Base-by-base conservation (phyloP, 2,329 filamentous ascomycete species). In the Paecilomyces dactylethromorphus region DNA sequence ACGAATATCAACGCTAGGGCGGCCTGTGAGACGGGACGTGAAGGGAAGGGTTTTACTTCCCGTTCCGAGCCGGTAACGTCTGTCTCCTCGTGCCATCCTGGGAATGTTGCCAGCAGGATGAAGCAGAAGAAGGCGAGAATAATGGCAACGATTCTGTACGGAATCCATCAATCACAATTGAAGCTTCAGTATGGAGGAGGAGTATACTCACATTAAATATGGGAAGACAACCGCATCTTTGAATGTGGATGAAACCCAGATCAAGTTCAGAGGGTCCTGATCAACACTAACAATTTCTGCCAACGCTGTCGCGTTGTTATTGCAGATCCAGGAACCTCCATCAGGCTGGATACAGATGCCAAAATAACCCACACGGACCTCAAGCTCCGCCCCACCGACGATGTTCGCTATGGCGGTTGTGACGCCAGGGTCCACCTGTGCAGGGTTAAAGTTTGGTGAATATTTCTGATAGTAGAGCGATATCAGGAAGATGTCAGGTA, bases 221-320 rank as follows among this genome's bases (percentile, higher is more conserved):
- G 94, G 94, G 73, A 99, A 99, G 52, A 99, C 93, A 73, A 99
- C 94, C 78, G 92, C 93, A 75, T 97, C 92, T 76, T 97, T 97
- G 80, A 99, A 99, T 65, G 96, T 96, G 67, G 89, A 88, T 24
- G 94, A 93, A 58, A 99, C 85, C 94, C 93, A 99, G 68, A 99
- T 92, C 69, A 99, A 80, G 75, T 99, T 99, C 70, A 99, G 81
- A 45, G 94, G 94, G 78, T 99, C 94, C 76, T 97, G 90, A 70
- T 97, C 92, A 50, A 96, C 86, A 21, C 85, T 88, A 51, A 97
- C 85, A 76, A 96, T 88, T 74, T 94, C 89, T 39, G 94, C 93
- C 54, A 99, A 83, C 2, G 92, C 87, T 2, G 93, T 97, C 21
- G 94, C 94, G 76, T 99, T 99, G 82, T 96, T 95, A 74, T 90